These are phyloP conservation scores for Wickerhamomyces rabaulensis DNA, from an alignment of 805 yeast species.

Conservation along the genomic window DNA sequence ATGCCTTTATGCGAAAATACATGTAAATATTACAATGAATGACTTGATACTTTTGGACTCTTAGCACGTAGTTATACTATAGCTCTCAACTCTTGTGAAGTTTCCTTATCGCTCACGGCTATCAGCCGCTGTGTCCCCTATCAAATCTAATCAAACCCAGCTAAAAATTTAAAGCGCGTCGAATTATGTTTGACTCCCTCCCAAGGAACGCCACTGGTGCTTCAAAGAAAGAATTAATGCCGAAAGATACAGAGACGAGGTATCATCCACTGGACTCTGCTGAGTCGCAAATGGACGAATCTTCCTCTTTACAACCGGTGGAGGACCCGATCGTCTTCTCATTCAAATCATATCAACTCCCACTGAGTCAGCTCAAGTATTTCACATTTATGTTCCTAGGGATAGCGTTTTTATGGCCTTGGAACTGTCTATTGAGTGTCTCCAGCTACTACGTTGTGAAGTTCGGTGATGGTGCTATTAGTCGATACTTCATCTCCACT, in stretches of 20 bases:
- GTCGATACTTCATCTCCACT: constrained; percentile 65
- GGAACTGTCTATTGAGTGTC: constrained; percentile 90
- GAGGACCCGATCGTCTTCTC: background rate
- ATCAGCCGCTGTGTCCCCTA: background rate
- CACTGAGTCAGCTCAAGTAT: constrained; percentile 30
- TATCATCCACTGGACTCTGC: background rate
- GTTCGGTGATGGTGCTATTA: constrained; percentile 48
- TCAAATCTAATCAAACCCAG: background rate
- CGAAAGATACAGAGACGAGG: background rate
- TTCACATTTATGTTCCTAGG: constrained; percentile 65
- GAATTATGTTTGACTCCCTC: too few species aligned
- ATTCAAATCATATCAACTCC: constrained; percentile 9
- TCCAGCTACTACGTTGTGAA: constrained; percentile 65
- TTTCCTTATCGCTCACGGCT: too few species aligned
- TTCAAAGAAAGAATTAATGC: background rate
- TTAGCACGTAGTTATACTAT: too few species aligned
- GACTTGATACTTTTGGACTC: too few species aligned
- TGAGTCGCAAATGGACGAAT: background rate
- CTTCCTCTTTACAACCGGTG: background rate
- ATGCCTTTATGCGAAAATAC: background rate
- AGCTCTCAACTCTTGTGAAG: too few species aligned
- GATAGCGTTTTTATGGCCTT: constrained; percentile 86
- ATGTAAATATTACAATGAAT: background rate
- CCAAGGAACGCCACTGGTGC: too few species aligned
- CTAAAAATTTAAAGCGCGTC: background rate